Evolutionary conservation across 2,329 filamentous ascomycete species (phyloP).

Genomic region (Alternaria novae-zelandiae): DNA sequence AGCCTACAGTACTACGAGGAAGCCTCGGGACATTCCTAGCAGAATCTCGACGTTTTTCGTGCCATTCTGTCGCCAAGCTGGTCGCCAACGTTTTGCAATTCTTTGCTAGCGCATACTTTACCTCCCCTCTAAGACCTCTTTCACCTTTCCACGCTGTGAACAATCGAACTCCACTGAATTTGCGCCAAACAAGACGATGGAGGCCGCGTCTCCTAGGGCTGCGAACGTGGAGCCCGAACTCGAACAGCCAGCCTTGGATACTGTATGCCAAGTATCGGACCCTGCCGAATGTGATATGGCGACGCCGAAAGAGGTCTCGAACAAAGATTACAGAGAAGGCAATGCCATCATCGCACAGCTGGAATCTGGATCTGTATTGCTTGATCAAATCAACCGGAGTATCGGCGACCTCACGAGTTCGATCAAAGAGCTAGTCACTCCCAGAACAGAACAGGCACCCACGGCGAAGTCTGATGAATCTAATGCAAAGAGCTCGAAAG

Average conservation of each 20-base stretch:
- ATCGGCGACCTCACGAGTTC: background rate
- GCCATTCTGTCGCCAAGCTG: too few relatives aligned
- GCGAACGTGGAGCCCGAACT: background rate
- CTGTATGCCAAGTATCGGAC: background rate
- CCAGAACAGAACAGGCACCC: background rate
- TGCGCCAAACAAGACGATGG: background rate
- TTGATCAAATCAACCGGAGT: background rate
- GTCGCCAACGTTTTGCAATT: too few relatives aligned
- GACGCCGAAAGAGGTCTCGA: background rate
- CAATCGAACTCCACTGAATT: rapidly evolving
- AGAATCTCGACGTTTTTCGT: too few relatives aligned
- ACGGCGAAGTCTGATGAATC: too few relatives aligned
- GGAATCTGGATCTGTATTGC: background rate
- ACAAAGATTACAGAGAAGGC: background rate
- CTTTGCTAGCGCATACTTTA: rapidly evolving
- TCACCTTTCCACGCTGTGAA: rapidly evolving
- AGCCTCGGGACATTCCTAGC: too few relatives aligned
- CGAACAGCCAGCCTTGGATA: background rate
- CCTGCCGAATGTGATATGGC: background rate
- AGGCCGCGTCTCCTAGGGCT: background rate
- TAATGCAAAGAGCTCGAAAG: too few relatives aligned
- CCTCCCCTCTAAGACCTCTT: rapidly evolving
- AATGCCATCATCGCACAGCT: background rate
- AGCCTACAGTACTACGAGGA: too few relatives aligned
- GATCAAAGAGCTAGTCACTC: background rate